phyloP scores from a whole-genome alignment of 1,139 yeast species.

The Suhomyces kunorum region DNA sequence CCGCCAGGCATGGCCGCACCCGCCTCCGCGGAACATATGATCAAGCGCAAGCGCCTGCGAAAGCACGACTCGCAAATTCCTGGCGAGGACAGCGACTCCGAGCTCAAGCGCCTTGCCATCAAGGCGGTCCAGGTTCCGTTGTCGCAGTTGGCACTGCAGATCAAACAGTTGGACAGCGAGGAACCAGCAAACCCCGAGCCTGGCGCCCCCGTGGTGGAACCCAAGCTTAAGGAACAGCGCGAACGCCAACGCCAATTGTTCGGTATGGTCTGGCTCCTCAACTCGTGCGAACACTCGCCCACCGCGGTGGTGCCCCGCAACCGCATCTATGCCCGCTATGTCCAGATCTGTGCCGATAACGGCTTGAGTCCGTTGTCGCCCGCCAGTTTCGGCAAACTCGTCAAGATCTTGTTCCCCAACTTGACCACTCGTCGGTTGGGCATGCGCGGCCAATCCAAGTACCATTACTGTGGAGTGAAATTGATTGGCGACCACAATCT shows the following conservation, averaged over 20 bases:
- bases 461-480: conserved; percentile 86
- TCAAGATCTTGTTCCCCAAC: conserved; percentile 69
- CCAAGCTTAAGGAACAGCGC: conserved; percentile 26
- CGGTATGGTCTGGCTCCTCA: conserved; percentile 79
- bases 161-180: conserved; percentile 49
- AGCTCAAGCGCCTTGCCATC: conserved; percentile 51
- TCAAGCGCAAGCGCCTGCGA: conserved; percentile 30
- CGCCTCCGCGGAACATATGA: conserved; percentile 1
- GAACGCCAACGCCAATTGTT: conserved; percentile 76
- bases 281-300: conserved; percentile 63
- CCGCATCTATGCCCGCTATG: conserved; percentile 78
- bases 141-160: conserved; percentile 51
- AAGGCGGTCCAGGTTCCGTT: conserved; percentile 46
- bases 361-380: conserved; percentile 75
- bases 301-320: conserved; percentile 83
- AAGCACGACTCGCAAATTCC: conserved; percentile 38
- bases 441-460: conserved; percentile 83
- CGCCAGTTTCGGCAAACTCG: conserved; percentile 85
- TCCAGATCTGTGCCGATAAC: conserved; percentile 66
- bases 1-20: not conserved
- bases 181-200: conserved; percentile 14
- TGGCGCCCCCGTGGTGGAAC: conserved; percentile 7
- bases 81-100: conserved; percentile 49
- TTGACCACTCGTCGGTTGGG: conserved; percentile 84
- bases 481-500: conserved; percentile 52